These are phyloP conservation scores for Colletotrichum plurivorum DNA, from an alignment of 2,329 filamentous ascomycete species.

Conservation along the genomic window DNA sequence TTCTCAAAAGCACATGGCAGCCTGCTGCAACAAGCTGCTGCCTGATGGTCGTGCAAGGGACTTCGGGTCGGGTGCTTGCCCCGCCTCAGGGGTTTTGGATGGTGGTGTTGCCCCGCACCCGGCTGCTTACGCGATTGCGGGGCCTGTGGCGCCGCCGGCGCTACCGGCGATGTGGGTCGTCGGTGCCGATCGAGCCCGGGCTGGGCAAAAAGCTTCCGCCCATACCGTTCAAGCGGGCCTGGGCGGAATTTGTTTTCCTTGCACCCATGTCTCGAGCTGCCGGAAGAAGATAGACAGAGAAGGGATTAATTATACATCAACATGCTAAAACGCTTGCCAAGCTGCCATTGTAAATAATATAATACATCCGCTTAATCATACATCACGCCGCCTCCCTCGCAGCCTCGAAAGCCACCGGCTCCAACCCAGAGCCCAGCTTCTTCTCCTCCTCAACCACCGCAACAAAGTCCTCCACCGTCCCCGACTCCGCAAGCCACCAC, in stretches of 20 bases:
- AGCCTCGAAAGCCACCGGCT: background rate
- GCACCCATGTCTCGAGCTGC: no score
- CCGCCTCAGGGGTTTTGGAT: slow-evolving; percentile 7
- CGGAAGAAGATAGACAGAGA: no score
- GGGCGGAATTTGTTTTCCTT: no score
- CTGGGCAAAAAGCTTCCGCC: no score
- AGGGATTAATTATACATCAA: no score
- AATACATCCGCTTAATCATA: background rate
- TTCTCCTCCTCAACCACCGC: slow-evolving; percentile 20
- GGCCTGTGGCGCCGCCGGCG: no score
- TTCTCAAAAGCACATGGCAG: slow-evolving; percentile 25
- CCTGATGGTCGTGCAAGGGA: slow-evolving; percentile 12
- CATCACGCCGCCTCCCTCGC: background rate
- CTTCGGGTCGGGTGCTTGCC: no score
- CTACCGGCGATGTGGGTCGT: no score
- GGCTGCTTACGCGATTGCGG: slow-evolving; percentile 3
- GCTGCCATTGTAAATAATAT: no score
- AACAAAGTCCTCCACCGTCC: slow-evolving; percentile 33
- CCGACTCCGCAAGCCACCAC: slow-evolving; percentile 35
- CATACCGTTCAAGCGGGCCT: no score
- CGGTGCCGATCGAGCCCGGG: no score
- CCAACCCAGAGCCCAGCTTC: slow-evolving; percentile 22
- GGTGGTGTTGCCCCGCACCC: slow-evolving; percentile 23
- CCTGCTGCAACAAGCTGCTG: slow-evolving; percentile 23
- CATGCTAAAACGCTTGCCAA: no score